phyloP scores from a whole-genome alignment of 2,329 filamentous ascomycete genomes.

The Penicillium sp. region DNA sequence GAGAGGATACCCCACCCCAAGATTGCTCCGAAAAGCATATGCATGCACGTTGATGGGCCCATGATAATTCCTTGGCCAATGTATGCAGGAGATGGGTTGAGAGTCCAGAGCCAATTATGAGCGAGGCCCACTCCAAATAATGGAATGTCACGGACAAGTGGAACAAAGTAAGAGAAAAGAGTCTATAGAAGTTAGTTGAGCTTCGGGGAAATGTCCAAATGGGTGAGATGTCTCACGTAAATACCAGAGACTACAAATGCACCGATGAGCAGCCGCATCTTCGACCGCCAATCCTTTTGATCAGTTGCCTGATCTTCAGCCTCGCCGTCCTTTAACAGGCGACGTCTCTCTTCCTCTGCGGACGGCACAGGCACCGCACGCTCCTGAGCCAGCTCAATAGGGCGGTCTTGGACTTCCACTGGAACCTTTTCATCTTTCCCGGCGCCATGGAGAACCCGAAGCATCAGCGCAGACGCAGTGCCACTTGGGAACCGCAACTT shows the following conservation, averaged over 20 bases:
- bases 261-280: conserved; percentile 60
- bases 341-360: conserved; percentile 40
- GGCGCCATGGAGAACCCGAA: conserved; percentile 79
- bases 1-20: conserved; percentile 90
- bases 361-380: conserved; percentile 33
- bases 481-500: conserved; percentile 92
- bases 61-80: conserved; percentile 98
- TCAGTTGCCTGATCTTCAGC: conserved; percentile 34
- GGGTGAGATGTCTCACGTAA: conserved; percentile 42
- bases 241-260: conserved; percentile 61
- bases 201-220: background rate
- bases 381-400: conserved; percentile 5
- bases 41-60: conserved; percentile 90
- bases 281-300: conserved; percentile 60
- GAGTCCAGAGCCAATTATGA: conserved; percentile 84
- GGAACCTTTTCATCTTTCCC: conserved; percentile 44
- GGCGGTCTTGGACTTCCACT: conserved; percentile 14
- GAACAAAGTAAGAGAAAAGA: conserved; percentile 84
- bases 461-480: conserved; percentile 91
- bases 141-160: conserved; percentile 79
- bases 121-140: conserved; percentile 77
- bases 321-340: conserved; percentile 52
- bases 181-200: conserved; percentile 57
- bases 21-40: conserved; percentile 89
- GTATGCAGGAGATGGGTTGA: conserved; percentile 97